phyloP scores from a whole-genome alignment of 1,284 basidiomycete species.

The Retiboletus flavoniger region DNA sequence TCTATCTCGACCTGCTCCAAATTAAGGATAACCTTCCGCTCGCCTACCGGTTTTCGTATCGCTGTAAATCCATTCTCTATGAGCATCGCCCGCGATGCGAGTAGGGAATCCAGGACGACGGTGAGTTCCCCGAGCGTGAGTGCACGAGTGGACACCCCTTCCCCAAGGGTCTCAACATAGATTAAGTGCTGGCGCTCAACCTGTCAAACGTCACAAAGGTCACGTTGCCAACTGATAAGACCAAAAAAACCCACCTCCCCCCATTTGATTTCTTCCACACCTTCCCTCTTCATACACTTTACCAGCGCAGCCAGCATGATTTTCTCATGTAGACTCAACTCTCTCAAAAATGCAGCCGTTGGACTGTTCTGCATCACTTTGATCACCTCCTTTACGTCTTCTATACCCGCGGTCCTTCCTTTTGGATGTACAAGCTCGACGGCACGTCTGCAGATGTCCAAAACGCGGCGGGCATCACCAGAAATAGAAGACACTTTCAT shows the following conservation, averaged over 20 bases:
- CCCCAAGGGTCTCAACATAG: slow-evolving; percentile 57
- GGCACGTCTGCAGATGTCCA: slow-evolving; percentile 90
- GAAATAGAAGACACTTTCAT: slow-evolving; percentile 92
- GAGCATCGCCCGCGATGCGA: slow-evolving; percentile 68
- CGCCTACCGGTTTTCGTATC: slow-evolving; percentile 52
- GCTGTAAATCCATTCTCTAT: slow-evolving; percentile 61
- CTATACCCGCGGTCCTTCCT: slow-evolving; percentile 59
- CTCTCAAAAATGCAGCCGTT: slow-evolving; percentile 76
- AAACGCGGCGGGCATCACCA: slow-evolving; percentile 90
- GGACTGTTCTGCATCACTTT: slow-evolving; percentile 91
- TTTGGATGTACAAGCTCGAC: slow-evolving; percentile 72
- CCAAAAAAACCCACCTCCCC: slow-evolving; percentile 55
- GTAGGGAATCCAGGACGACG: slow-evolving; percentile 64
- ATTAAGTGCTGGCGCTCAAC: slow-evolving; percentile 66
- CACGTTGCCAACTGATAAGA: slow-evolving; percentile 1
- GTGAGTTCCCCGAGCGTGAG: slow-evolving; percentile 57
- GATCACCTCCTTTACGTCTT: slow-evolving; percentile 81
- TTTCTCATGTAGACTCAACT: slow-evolving; percentile 83
- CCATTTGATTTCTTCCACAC: slow-evolving; percentile 86
- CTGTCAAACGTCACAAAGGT: slow-evolving; percentile 36
- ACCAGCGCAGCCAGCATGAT: slow-evolving; percentile 88
- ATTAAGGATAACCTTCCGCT: slow-evolving; percentile 64
- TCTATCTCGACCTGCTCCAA: slow-evolving; percentile 72
- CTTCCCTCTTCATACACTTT: slow-evolving; percentile 80
- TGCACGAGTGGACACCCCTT: slow-evolving; percentile 49